Evolutionary conservation across 441 rosid genomes (phyloP).

Genomic region (Biscutella laevigata): DNA sequence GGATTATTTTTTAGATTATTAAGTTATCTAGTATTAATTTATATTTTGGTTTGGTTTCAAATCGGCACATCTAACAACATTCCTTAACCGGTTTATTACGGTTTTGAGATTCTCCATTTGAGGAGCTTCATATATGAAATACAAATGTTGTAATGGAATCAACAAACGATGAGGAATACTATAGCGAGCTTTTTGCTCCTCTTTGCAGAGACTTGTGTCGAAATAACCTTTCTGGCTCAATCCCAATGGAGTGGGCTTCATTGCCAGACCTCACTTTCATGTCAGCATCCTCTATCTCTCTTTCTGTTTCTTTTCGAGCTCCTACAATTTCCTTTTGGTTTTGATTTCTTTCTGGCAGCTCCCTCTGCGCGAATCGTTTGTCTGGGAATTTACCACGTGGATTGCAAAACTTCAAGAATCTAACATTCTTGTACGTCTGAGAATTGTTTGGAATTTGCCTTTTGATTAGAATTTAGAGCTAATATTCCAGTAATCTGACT

Average conservation of each 20-base stretch:
- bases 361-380: conserved; percentile 4
- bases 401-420: conserved; percentile 10
- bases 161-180: too few species aligned
- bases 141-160: too few species aligned
- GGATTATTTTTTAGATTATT: too few species aligned
- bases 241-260: conserved; percentile 23
- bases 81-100: too few species aligned
- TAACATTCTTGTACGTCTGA: not conserved
- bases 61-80: too few species aligned
- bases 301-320: not conserved
- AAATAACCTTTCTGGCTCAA: conserved; percentile 15
- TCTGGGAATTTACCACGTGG: conserved; percentile 16
- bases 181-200: not conserved
- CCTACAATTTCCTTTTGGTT: too few species aligned
- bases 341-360: conserved; percentile 7
- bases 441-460: not conserved
- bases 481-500: not conserved
- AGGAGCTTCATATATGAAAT: too few species aligned
- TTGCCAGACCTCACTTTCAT: conserved; percentile 1
- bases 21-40: too few species aligned
- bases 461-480: not conserved
- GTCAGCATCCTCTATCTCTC: conserved; percentile 5
- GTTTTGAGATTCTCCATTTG: too few species aligned
- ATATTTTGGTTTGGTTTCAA: too few species aligned
- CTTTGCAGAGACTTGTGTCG: conserved; percentile 7